Base-by-base conservation (phyloP, 2,329 filamentous ascomycete genomes). In the Botrytis pseudocinerea region DNA sequence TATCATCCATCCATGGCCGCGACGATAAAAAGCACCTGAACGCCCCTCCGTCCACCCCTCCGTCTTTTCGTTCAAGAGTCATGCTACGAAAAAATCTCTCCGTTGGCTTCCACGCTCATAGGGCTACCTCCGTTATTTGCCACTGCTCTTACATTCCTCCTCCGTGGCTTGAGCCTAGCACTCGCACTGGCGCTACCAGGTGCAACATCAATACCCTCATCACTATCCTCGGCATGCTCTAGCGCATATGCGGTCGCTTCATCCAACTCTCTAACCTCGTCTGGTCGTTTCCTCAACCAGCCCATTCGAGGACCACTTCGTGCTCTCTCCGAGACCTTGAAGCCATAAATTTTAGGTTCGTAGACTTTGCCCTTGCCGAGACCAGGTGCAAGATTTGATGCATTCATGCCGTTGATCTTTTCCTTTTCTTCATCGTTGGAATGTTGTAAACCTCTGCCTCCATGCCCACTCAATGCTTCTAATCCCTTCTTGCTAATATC, bases 261-360 rank as follows among this genome's bases (percentile, higher is more conserved):
- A 80, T 99, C 94, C 68, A 98, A 85, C 78, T 97, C 93, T 61
- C 87, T 90, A 72, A 97, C 86, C 79, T 97, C 90, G 22, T 86
- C 85, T 0, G 96, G 96, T 80, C 94, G 92, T 83, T 92, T 91
- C 77, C 96, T 90, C 78, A 99, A 85, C 96, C 96, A 99, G 81
- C 95, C 94, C 96, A 99, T 99, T 75, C 96, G 89, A 20, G 96
- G 96, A 0, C 96, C 96, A 38, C 93, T 94, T 77, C 93, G 90
- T 60, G 96, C 93, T 73, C 95, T 87, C 83, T 98, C 96, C 28
- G 93, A 95, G 35, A 99, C 96, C 75, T 92, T 90, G 85, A 99
- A 99, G 42, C 96, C 96, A 83, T 98, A 99, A 81, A 99, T 98
- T 77, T 91, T 92, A 74, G 96, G 94, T 81, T 98, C 94, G 83